Evolutionary conservation across 2,329 filamentous ascomycete genomes (phyloP), one percentile per base, ranked within the genome.

Genomic region (Talaromyces sp.): DNA sequence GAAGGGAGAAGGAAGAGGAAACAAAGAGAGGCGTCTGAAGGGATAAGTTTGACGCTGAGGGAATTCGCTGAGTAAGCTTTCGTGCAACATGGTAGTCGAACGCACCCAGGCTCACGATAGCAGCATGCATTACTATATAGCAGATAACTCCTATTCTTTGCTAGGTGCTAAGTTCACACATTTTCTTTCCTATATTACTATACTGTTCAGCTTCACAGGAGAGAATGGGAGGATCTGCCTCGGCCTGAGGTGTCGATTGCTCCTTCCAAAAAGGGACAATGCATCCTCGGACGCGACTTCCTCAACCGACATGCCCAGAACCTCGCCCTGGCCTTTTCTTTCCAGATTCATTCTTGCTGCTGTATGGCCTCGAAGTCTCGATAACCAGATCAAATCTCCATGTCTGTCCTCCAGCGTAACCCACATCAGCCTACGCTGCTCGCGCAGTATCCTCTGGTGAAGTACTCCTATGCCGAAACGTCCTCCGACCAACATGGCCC

Each of bases 381-480:
- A 25, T 36, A 27, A 25, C 22, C 29, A 15, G 29, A 17, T 19
- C 25, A 13, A 27, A 38, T 36, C 13, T 22, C n/a, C 51, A 66
- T 67, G 65, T 58, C 65, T 49, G 27, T n/a, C 8, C 51, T 59
- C 29, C 43, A 34, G 7, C 54, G 45, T 6, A 34, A 61, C 31
- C n/a, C 38, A 13, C 27, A 29, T 17, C 61, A 67, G 19, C 40
- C 68, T 3, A 54, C 38, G 34, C 45, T 53, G 47, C 47, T 62
- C 22, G 68, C 70, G 36, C 72, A 71, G 63, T 66, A 78, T 31
- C 66, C 71, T 8, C 70, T 78, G 15, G 73, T 73, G n/a, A 82
- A 82, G 65, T 82, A 81, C 69, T 82, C 80, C 22, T 77, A 80
- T 68, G 76, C 80, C 17, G 80, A 75, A 5, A 76, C 76, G 4